phyloP scores from a whole-genome alignment of 1,139 yeast species.

The Saccharomyces pastorianus region DNA sequence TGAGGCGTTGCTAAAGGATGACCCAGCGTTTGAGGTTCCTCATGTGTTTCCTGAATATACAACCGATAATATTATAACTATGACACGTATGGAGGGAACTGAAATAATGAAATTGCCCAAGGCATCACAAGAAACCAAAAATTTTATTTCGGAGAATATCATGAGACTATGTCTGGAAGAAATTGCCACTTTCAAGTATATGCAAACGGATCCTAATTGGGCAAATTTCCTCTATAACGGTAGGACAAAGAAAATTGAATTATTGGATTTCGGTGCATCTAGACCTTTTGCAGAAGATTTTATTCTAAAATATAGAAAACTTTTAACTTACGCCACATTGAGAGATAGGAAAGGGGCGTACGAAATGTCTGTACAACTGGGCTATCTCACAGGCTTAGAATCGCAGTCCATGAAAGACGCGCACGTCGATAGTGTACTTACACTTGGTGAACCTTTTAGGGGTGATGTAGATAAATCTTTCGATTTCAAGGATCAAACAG shows the following conservation, averaged over 20 bases:
- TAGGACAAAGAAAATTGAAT: conserved; percentile 58
- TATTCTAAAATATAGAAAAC: conserved; percentile 57
- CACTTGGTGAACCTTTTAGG: conserved; percentile 86
- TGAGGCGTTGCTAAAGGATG: conserved; percentile 51
- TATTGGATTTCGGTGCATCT: conserved; percentile 93
- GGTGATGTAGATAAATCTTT: conserved; percentile 47
- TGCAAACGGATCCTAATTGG: conserved; percentile 99
- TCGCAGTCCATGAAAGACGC: conserved; percentile 82
- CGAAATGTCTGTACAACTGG: conserved; percentile 61
- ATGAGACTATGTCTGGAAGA: conserved; percentile 84
- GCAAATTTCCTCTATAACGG: conserved; percentile 86
- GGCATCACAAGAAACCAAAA: conserved; percentile 50
- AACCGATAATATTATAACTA: conserved; percentile 77
- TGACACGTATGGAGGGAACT: conserved; percentile 78
- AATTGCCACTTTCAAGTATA: conserved; percentile 73
- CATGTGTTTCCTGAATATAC: conserved; percentile 68
- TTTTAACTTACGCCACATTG: conserved; percentile 69
- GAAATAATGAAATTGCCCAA: conserved; percentile 68
- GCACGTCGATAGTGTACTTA: conserved; percentile 84
- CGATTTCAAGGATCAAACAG: conserved; percentile 77
- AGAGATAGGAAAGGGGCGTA: conserved; percentile 61
- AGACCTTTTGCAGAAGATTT: conserved; percentile 67
- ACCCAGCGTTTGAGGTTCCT: conserved; percentile 72
- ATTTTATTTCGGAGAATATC: conserved; percentile 77
- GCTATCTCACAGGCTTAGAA: conserved; percentile 88